Conservation (phyloP, 306 rosid genomes). For the Medicago lupulina region DNA sequence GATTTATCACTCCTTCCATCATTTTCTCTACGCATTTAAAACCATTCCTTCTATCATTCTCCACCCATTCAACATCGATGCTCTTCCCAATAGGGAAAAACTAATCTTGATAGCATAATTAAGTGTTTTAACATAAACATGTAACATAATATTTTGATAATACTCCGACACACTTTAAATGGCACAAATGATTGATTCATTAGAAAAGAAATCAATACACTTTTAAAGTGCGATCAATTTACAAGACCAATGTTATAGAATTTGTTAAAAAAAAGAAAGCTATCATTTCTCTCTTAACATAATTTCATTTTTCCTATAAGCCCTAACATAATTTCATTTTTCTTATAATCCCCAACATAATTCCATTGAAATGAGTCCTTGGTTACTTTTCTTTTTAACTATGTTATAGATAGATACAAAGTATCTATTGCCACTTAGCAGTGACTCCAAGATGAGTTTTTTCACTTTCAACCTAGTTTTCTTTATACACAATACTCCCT, state of each 20-base stretch:
- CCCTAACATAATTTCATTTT: neutral
- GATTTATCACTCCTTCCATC: neutral
- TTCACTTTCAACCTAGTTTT: neutral
- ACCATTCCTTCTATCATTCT: neutral
- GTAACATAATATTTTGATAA: neutral
- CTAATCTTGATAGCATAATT: neutral
- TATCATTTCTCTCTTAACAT: neutral
- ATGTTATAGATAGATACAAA: too few species aligned
- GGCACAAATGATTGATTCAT: neutral
- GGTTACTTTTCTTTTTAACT: too few species aligned
- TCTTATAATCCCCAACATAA: too few species aligned
- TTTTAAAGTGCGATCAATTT: neutral
- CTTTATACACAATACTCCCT: too few species aligned
- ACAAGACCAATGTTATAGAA: neutral
- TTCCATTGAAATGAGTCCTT: too few species aligned
- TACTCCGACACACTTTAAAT: neutral
- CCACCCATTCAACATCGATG: neutral
- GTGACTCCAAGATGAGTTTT: too few species aligned
- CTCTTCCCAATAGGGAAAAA: neutral
- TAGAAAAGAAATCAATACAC: neutral
- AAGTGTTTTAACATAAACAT: neutral
- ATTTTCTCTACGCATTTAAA: conserved; percentile 1
- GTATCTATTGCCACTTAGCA: too few species aligned
- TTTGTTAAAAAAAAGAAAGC: neutral
- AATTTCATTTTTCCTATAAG: neutral